A percentile compares a stretch with the other conserved stretches of the same genome.
Evolutionary conservation across 73 alveolate species (phyloP).

Genomic region (Paramecium tetraurelia): DNA sequence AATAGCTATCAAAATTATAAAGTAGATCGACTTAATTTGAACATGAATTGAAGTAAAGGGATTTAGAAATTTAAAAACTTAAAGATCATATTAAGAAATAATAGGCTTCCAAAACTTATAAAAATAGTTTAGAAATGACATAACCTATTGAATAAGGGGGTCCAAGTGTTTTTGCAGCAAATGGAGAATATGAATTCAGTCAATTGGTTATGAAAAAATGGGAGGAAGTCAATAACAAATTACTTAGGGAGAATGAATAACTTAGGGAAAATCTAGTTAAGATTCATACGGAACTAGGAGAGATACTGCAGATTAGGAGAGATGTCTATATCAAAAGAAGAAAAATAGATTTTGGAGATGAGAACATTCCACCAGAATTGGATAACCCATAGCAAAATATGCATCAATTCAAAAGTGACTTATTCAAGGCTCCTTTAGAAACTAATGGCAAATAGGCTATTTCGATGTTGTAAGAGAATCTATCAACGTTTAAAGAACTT

Average conservation of each 20-base stretch:
- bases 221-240: constrained; percentile 12
- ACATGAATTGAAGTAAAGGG: constrained; percentile 28
- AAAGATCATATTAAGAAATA: background rate
- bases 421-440: background rate
- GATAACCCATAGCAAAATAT: background rate
- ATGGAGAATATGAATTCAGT: constrained; percentile 43
- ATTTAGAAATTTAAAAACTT: constrained; percentile 9
- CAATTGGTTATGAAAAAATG: background rate
- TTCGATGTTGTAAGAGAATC: background rate
- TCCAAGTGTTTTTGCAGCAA: constrained; percentile 15
- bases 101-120: background rate
- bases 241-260: background rate
- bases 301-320: background rate
- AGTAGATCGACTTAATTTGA: constrained; percentile 22
- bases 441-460: constrained; percentile 13
- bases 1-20: background rate
- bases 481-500: background rate
- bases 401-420: constrained; percentile 28
- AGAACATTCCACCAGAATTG: background rate
- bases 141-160: background rate
- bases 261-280: background rate
- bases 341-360: background rate
- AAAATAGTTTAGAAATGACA: background rate
- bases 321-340: constrained; percentile 21
- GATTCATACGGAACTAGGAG: background rate